Percentiles rank a stretch among this genome's conserved stretches.
Conservation (phyloP, 257 asterid species). For the Nicotiana noctiflora region DNA sequence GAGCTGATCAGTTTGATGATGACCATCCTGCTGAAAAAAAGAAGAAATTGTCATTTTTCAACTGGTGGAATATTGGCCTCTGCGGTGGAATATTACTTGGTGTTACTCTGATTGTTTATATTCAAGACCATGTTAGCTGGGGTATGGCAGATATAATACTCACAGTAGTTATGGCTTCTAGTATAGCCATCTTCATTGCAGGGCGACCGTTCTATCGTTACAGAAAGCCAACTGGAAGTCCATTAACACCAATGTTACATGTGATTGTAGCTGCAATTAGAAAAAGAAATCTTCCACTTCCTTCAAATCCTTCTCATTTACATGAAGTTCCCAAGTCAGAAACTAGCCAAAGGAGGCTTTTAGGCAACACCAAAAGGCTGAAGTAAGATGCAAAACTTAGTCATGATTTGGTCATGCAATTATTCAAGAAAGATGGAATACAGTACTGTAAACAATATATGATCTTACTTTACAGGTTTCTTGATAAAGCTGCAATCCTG, state of each 20-base stretch:
- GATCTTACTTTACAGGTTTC: constrained; percentile 18
- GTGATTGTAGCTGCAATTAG: constrained; percentile 52
- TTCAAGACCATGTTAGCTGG: constrained; percentile 60
- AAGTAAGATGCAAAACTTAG: constrained; percentile 16
- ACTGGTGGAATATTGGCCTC: constrained; percentile 78
- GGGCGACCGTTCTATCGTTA: constrained; percentile 38
- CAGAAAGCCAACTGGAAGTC: constrained; percentile 58
- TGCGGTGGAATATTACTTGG: constrained; percentile 54
- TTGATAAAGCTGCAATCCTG: constrained; percentile 74
- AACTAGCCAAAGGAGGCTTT: constrained; percentile 38
- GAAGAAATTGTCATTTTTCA: constrained; percentile 63
- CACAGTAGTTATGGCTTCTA: constrained; percentile 38
- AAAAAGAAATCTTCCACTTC: constrained; percentile 30
- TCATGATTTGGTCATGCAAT: background rate
- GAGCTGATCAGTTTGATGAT: constrained; percentile 71
- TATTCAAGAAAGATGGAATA: no score
- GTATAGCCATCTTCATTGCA: constrained; percentile 37
- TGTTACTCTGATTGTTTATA: constrained; percentile 52
- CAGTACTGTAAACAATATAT: background rate
- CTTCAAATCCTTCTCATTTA: constrained; percentile 33
- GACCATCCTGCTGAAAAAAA: constrained; percentile 30
- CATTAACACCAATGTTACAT: constrained; percentile 66
- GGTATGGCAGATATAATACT: constrained; percentile 46
- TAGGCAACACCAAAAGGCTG: constrained; percentile 57
- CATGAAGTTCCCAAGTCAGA: constrained; percentile 49